These are phyloP conservation scores for Cornus kousa DNA, from an alignment of 148 eudicot genomes.

Conservation along the genomic window DNA sequence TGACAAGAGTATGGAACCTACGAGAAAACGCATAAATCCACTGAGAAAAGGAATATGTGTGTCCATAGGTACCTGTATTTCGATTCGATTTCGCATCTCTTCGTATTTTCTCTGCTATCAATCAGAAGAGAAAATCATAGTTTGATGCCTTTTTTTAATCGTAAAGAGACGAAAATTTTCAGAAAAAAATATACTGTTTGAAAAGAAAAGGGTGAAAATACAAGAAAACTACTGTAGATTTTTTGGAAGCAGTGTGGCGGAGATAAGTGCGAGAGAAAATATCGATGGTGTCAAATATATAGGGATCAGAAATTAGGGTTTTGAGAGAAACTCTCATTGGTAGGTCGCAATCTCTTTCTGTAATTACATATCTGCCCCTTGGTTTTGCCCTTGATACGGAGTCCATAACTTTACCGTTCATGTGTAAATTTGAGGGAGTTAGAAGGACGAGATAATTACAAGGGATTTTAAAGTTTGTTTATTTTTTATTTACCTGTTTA, in stretches of 20 bases:
- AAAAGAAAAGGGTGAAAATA: background rate
- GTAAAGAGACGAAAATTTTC: background rate
- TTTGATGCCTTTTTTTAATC: background rate
- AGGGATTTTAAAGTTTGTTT: too few species aligned
- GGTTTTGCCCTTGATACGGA: background rate
- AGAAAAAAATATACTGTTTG: background rate
- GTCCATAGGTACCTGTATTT: slow-evolving; percentile 25
- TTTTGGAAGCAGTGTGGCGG: background rate
- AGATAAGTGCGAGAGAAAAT: background rate
- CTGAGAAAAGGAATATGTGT: slow-evolving; percentile 12
- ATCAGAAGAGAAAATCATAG: slow-evolving; percentile 19
- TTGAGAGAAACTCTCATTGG: background rate
- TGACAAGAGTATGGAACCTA: slow-evolving; percentile 21
- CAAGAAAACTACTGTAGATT: background rate
- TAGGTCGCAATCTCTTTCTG: background rate
- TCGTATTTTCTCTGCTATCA: slow-evolving; percentile 17
- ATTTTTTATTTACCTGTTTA: too few species aligned
- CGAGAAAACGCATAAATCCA: slow-evolving; percentile 35
- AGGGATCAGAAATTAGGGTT: background rate
- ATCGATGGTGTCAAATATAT: background rate
- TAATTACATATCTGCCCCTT: background rate
- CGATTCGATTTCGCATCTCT: slow-evolving; percentile 22
- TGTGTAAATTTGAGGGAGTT: too few species aligned
- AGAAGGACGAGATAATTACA: too few species aligned
- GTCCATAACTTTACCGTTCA: too few species aligned